These are phyloP conservation scores for Inga leiocalycina DNA, from an alignment of 306 rosid genomes.

Conservation along the genomic window DNA sequence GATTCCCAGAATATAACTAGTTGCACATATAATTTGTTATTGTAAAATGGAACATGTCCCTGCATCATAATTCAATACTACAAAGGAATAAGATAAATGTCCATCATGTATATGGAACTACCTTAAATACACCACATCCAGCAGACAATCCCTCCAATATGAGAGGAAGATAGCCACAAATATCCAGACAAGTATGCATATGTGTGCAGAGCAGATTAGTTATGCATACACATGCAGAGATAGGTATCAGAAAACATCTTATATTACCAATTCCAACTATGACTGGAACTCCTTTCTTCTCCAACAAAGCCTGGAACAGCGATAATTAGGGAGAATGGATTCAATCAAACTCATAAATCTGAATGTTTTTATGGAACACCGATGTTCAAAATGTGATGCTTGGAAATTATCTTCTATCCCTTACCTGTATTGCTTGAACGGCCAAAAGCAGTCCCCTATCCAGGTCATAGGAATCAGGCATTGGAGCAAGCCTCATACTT, in stretches of 20 bases:
- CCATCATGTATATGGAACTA: not conserved
- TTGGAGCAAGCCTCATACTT: constrained; percentile 83
- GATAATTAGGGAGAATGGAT: constrained; percentile 32
- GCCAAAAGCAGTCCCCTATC: constrained; percentile 98
- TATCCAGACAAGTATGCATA: not conserved
- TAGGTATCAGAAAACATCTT: constrained; percentile 24
- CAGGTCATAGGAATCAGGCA: constrained; percentile 96
- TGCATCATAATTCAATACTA: not conserved
- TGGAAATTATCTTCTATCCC: constrained; percentile 33
- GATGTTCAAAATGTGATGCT: constrained; percentile 35
- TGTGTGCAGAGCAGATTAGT: constrained; percentile 18
- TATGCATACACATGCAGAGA: constrained; percentile 18
- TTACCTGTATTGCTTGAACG: constrained; percentile 97
- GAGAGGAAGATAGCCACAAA: constrained; percentile 19
- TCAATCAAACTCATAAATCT: constrained; percentile 34
- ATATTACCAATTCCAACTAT: constrained; percentile 95
- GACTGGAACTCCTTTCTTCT: constrained; percentile 92
- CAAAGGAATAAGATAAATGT: not conserved
- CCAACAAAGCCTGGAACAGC: constrained; percentile 87
- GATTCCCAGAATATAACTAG: not conserved
- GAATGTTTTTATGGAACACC: constrained; percentile 27
- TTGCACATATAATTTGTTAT: not conserved
- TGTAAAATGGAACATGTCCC: not conserved
- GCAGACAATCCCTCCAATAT: constrained; percentile 11
- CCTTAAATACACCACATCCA: not conserved